Percentiles rank a stretch among this genome's conserved stretches.
These are phyloP conservation scores for Xylaria nigripes DNA, from an alignment of 495 filamentous ascomycete genomes.

Conservation along the genomic window DNA sequence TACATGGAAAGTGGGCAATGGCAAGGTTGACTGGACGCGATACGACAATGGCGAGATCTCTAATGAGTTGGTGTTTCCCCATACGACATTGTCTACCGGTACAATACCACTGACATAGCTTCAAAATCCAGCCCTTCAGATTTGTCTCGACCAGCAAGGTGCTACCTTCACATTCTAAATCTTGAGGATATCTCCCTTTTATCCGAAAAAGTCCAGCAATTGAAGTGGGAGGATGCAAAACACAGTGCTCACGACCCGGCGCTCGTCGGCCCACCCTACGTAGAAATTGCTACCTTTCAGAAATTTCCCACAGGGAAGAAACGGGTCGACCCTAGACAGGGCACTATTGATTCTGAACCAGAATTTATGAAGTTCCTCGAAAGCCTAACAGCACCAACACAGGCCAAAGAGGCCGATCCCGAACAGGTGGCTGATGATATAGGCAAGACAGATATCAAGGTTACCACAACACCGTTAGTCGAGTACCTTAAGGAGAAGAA, in stretches of 20 bases:
- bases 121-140: constrained; percentile 55
- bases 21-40: constrained; percentile 73
- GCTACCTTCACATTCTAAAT: constrained; percentile 65
- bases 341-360: constrained; percentile 89
- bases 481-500: constrained; percentile 88
- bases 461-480: constrained; percentile 78
- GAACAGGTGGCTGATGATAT: constrained; percentile 46
- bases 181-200: constrained; percentile 52
- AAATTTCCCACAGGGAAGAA: constrained; percentile 61
- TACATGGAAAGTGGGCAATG: constrained; percentile 69
- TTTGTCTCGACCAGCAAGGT: constrained; percentile 65
- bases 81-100: background rate
- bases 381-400: constrained; percentile 68
- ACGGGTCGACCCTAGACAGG: constrained; percentile 75
- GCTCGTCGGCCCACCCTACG: constrained; percentile 61
- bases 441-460: constrained; percentile 51
- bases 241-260: constrained; percentile 58
- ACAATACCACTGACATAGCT: background rate
- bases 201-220: constrained; percentile 55
- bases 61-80: constrained; percentile 57
- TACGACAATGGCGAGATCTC: constrained; percentile 81
- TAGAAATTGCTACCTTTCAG: constrained; percentile 78
- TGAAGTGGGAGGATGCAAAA: constrained; percentile 65
- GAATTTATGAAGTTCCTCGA: constrained; percentile 93
- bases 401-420: constrained; percentile 34